phyloP scores from a whole-genome alignment of 208 protist genomes.

The Trypanosoma conorhini region DNA sequence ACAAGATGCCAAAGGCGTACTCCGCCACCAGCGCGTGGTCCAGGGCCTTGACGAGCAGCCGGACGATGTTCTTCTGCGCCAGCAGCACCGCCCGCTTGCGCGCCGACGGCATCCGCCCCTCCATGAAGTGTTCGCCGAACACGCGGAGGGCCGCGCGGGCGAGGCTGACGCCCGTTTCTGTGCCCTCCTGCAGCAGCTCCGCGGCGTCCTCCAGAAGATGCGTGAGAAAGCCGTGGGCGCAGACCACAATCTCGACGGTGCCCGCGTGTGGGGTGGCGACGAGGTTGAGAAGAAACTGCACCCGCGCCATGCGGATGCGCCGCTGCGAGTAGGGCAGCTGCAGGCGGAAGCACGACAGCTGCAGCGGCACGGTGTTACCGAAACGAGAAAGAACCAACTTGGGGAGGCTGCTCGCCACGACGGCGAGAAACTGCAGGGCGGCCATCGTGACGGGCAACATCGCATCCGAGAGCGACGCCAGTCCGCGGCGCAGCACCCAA shows the following conservation, averaged over 20 bases:
- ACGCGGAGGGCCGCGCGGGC: slow-evolving; percentile 52
- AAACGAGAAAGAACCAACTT: slow-evolving; percentile 75
- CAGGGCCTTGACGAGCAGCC: slow-evolving; percentile 79
- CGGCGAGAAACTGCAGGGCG: slow-evolving; percentile 61
- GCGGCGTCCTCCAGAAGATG: slow-evolving; percentile 84
- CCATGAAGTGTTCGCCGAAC: slow-evolving; percentile 69
- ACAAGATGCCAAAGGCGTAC: slow-evolving; percentile 57
- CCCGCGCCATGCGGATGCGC: slow-evolving; percentile 60
- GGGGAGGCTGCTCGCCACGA: slow-evolving; percentile 55
- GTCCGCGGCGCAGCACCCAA: slow-evolving; percentile 41
- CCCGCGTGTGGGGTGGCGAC: slow-evolving; percentile 38
- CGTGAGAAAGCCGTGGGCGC: slow-evolving; percentile 78
- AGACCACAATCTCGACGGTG: slow-evolving; percentile 55
- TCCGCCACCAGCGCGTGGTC: slow-evolving; percentile 65
- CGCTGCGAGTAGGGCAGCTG: slow-evolving; percentile 83
- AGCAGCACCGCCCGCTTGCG: slow-evolving; percentile 69
- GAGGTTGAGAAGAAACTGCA: slow-evolving; percentile 73
- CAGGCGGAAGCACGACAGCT: slow-evolving; percentile 65
- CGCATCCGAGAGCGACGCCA: slow-evolving; percentile 54
- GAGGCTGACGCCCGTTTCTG: slow-evolving; percentile 47
- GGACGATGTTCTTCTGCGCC: slow-evolving; percentile 81
- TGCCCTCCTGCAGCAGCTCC: slow-evolving; percentile 82
- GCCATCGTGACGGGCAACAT: slow-evolving; percentile 44
- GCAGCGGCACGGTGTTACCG: slow-evolving; percentile 62
- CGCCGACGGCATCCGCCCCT: slow-evolving; percentile 40